These are phyloP conservation scores for Mangifera indica DNA, from an alignment of 345 rosid genomes.

Conservation along the genomic window DNA sequence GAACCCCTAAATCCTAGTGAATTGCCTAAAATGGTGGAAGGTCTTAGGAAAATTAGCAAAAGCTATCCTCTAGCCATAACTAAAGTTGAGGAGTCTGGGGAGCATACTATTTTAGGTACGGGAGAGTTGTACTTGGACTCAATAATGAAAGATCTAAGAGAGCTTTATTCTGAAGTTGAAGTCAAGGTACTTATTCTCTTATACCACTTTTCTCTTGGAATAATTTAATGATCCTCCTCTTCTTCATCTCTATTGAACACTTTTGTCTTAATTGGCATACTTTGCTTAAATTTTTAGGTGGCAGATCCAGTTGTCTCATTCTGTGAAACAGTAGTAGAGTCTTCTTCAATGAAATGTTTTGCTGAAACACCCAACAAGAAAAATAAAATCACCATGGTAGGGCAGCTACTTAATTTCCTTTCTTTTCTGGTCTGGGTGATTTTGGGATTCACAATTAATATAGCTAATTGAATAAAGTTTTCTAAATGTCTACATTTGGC, in stretches of 20 bases:
- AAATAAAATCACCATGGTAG: conserved; percentile 94
- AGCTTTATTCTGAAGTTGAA: conserved; percentile 97
- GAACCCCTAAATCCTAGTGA: conserved; percentile 98
- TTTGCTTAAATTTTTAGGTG: conserved; percentile 49
- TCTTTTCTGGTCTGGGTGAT: conserved; percentile 6
- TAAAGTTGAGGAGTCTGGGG: conserved; percentile 97
- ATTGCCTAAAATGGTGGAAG: conserved; percentile 99
- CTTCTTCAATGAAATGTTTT: conserved; percentile 97
- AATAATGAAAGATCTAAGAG: conserved; percentile 97
- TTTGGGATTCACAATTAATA: conserved; percentile 9
- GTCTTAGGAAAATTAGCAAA: conserved; percentile 94
- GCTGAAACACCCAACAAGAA: conserved; percentile 98
- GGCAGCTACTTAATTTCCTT: conserved; percentile 10
- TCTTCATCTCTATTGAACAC: background rate
- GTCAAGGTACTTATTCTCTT: conserved; percentile 64
- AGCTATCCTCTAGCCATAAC: conserved; percentile 98
- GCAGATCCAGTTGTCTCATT: conserved; percentile 98
- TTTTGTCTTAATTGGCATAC: conserved; percentile 10
- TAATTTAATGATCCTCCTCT: background rate
- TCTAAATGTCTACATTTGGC: conserved; percentile 25
- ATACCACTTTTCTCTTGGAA: background rate
- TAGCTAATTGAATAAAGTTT: background rate
- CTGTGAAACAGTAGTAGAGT: conserved; percentile 97
- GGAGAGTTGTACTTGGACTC: conserved; percentile 96
- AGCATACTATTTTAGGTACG: conserved; percentile 94